These are phyloP conservation scores for Plectranthus barbatus DNA, from an alignment of 257 asterid genomes.

Conservation along the genomic window DNA sequence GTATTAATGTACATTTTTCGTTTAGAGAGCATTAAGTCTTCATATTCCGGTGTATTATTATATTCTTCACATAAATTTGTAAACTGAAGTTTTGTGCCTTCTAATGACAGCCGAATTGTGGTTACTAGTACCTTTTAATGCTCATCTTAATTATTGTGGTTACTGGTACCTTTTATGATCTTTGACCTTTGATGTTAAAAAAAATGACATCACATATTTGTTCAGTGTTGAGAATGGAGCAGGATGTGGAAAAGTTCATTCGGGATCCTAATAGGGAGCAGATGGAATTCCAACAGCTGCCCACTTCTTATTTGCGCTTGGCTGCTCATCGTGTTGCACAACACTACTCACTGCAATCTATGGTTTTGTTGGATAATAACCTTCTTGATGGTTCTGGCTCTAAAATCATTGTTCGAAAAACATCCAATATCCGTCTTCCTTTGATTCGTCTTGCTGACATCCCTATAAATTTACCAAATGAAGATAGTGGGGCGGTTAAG, in stretches of 20 bases:
- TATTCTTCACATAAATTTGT: background rate
- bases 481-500: slow-evolving; percentile 38
- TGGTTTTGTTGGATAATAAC: slow-evolving; percentile 88
- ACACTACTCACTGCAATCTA: slow-evolving; percentile 91
- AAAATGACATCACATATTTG: background rate
- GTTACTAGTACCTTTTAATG: background rate
- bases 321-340: slow-evolving; percentile 99
- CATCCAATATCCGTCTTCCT: slow-evolving; percentile 57
- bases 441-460: slow-evolving; percentile 66
- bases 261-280: slow-evolving; percentile 79
- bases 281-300: slow-evolving; percentile 94
- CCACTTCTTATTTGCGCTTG: slow-evolving; percentile 92
- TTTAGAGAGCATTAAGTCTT: background rate
- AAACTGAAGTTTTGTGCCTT: background rate
- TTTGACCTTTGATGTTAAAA: background rate
- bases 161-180: background rate
- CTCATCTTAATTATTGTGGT: too few relatives aligned
- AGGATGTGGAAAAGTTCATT: slow-evolving; percentile 86
- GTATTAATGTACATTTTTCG: background rate
- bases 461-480: slow-evolving; percentile 55
- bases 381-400: slow-evolving; percentile 90
- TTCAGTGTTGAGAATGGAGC: slow-evolving; percentile 94
- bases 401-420: slow-evolving; percentile 76
- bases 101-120: background rate
- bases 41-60: background rate